These are phyloP conservation scores for Lepidium sativum DNA, from an alignment of 345 rosid species.

Conservation along the genomic window DNA sequence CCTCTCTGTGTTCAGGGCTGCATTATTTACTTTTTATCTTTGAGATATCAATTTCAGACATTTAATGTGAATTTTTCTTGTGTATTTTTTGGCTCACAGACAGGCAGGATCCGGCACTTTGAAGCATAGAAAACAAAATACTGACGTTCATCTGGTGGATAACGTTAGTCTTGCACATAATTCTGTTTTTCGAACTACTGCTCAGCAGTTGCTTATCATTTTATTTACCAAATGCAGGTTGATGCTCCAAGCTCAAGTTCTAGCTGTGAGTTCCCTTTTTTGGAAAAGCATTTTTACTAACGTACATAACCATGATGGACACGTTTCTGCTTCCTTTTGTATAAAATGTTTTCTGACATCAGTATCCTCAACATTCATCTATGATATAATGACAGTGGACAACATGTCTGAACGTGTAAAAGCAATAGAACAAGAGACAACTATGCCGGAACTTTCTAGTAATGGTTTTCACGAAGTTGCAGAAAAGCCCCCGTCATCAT, in stretches of 20 bases:
- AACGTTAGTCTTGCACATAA: conserved; percentile 25
- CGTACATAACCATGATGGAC: neutral
- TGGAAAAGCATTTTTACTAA: neutral
- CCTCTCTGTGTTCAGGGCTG: neutral
- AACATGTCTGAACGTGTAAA: conserved; percentile 28
- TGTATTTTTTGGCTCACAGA: conserved; percentile 34
- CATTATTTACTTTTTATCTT: neutral
- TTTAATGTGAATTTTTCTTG: conserved; percentile 14
- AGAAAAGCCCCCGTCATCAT: conserved; percentile 4
- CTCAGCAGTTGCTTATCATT: neutral
- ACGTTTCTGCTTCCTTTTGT: neutral
- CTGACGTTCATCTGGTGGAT: conserved; percentile 27
- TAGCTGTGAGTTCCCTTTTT: conserved; percentile 35
- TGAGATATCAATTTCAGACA: neutral
- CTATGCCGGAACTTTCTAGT: conserved; percentile 12
- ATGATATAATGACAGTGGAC: conserved; percentile 23
- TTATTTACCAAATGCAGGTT: conserved; percentile 38
- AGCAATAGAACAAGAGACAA: conserved; percentile 29
- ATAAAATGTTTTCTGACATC: neutral
- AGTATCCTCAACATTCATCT: neutral
- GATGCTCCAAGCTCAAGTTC: conserved; percentile 35
- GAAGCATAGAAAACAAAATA: conserved; percentile 21
- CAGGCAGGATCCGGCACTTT: conserved; percentile 38
- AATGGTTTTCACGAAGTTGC: conserved; percentile 24
- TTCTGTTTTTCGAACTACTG: neutral